Percentiles rank a stretch among this genome's conserved stretches.
These are phyloP conservation scores for Moesziomyces parantarcticus DNA, from an alignment of 1,284 basidiomycete species.

Conservation along the genomic window DNA sequence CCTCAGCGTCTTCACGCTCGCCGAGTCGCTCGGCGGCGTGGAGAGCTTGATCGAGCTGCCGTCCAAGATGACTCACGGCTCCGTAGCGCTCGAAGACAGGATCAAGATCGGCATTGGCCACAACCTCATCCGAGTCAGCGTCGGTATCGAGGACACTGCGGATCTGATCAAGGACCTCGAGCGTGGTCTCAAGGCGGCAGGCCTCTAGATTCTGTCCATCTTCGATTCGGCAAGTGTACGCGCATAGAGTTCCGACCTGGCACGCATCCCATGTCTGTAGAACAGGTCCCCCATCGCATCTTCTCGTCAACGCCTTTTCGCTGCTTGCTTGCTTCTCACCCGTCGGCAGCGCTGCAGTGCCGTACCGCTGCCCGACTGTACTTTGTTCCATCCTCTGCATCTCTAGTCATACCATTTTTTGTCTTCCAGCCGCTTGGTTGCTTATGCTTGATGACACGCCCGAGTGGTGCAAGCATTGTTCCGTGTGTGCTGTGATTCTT, in stretches of 20 bases:
- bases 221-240: too few relatives aligned
- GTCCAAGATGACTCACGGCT: constrained; percentile 69
- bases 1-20: constrained; percentile 81
- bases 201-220: constrained; percentile 15
- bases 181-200: constrained; percentile 73
- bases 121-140: constrained; percentile 82
- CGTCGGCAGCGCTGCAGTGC: not conserved
- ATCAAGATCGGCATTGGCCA: constrained; percentile 74
- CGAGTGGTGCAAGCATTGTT: too few relatives aligned
- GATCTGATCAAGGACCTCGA: constrained; percentile 83
- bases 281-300: too few relatives aligned
- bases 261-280: constrained; percentile 1
- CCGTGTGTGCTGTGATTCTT: too few relatives aligned
- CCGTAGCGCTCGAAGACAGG: constrained; percentile 77
- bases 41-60: constrained; percentile 83
- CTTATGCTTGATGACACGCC: too few relatives aligned
- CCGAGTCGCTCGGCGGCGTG: constrained; percentile 90
- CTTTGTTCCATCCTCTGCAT: not conserved
- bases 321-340: not conserved
- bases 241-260: constrained; percentile 5
- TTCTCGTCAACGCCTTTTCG: too few relatives aligned
- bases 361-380: not conserved
- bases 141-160: constrained; percentile 87
- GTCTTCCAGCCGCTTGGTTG: too few relatives aligned
- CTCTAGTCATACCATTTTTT: too few relatives aligned